These are phyloP conservation scores for Fusarium sp. DNA, from an alignment of 2,329 filamentous ascomycete species.

Conservation along the genomic window DNA sequence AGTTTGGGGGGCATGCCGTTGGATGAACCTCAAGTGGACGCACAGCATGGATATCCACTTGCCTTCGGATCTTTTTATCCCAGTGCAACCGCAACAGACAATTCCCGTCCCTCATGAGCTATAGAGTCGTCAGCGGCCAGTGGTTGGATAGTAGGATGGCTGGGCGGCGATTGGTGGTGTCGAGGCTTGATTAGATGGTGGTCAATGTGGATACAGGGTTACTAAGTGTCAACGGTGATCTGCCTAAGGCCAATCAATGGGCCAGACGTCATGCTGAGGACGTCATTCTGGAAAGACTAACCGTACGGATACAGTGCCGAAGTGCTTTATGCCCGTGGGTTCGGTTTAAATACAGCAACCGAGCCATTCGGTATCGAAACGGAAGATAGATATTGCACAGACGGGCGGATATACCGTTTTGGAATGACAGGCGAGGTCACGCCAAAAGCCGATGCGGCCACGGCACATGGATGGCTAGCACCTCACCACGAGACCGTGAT, in stretches of 20 bases:
- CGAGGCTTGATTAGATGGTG: slow-evolving; percentile 32
- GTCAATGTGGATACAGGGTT: slow-evolving; percentile 37
- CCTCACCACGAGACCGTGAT: slow-evolving; percentile 1
- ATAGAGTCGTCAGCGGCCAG: slow-evolving; percentile 26
- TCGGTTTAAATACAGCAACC: slow-evolving; percentile 19
- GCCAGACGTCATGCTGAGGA: slow-evolving; percentile 38
- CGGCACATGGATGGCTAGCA: slow-evolving; percentile 19
- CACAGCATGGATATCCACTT: slow-evolving; percentile 6
- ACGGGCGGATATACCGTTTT: slow-evolving; percentile 23
- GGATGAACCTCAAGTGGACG: neutral
- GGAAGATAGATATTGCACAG: slow-evolving; percentile 15
- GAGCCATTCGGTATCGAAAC: slow-evolving; percentile 7
- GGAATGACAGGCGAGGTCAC: slow-evolving; percentile 19
- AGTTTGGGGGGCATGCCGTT: neutral
- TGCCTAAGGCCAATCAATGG: slow-evolving; percentile 28
- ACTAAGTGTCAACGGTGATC: slow-evolving; percentile 35
- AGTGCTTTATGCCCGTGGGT: slow-evolving; percentile 20
- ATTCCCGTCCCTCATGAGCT: slow-evolving; percentile 11
- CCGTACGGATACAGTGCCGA: slow-evolving; percentile 12
- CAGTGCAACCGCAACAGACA: slow-evolving; percentile 21
- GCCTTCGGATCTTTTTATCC: slow-evolving; percentile 17
- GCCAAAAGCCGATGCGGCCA: slow-evolving; percentile 29
- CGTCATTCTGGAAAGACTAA: slow-evolving; percentile 35
- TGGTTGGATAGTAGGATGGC: slow-evolving; percentile 30
- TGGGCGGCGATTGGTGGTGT: slow-evolving; percentile 35